phyloP scores from a whole-genome alignment of 2,329 filamentous ascomycete genomes.

The Cadophora malorum region DNA sequence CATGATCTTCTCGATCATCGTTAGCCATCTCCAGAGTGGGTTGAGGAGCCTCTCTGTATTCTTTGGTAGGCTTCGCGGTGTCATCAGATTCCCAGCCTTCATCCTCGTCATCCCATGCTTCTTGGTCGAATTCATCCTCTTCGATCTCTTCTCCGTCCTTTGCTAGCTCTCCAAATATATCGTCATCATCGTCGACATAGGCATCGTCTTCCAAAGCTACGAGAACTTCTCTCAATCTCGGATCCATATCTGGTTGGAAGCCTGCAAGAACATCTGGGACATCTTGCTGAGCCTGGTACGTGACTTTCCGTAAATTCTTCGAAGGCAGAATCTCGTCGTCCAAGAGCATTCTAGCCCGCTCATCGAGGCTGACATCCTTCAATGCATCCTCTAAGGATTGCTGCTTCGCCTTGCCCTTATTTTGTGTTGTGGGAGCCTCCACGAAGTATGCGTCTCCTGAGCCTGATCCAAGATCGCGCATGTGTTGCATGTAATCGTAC shows the following conservation, averaged over 20 bases:
- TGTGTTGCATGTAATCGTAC: conserved; percentile 99
- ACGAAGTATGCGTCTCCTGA: conserved; percentile 81
- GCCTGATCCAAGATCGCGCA: conserved; percentile 82
- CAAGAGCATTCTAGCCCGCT: conserved; percentile 63
- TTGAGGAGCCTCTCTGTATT: conserved; percentile 53
- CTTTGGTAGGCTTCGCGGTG: conserved; percentile 76
- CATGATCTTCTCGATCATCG: conserved; percentile 63
- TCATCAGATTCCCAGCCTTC: conserved; percentile 96
- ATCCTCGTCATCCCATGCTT: conserved; percentile 63
- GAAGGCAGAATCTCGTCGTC: conserved; percentile 80
- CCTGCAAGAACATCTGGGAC: conserved; percentile 90
- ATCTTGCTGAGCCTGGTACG: conserved; percentile 92
- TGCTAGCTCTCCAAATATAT: conserved; percentile 80
- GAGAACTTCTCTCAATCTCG: conserved; percentile 84
- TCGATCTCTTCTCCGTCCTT: conserved; percentile 75
- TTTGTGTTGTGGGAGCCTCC: conserved; percentile 67
- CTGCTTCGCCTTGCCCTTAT: conserved; percentile 77
- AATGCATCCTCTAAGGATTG: conserved; percentile 84
- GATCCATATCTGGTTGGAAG: conserved; percentile 98
- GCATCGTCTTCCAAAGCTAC: conserved; percentile 96
- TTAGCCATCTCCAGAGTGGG: conserved; percentile 53
- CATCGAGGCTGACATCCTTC: conserved; percentile 62
- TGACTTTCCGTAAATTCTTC: conserved; percentile 76
- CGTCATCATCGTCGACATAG: conserved; percentile 83
- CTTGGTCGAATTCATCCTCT: conserved; percentile 79